phyloP scores from a whole-genome alignment of 208 protist species.

The Polymyxa betae region DNA sequence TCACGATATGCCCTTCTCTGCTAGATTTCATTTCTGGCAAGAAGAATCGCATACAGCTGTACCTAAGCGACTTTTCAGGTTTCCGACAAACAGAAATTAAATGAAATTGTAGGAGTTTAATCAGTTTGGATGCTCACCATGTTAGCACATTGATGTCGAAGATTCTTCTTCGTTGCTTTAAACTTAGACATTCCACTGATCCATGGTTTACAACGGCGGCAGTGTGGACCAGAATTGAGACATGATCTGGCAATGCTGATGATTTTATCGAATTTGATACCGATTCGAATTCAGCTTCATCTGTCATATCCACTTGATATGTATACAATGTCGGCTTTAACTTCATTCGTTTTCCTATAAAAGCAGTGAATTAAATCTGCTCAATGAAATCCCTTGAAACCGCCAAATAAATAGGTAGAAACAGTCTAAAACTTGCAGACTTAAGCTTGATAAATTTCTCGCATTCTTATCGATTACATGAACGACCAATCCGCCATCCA shows the following conservation, averaged over 20 bases:
- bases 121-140: neutral
- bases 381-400: neutral
- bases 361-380: neutral
- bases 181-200: neutral
- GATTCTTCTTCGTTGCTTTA: neutral
- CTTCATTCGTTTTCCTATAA: neutral
- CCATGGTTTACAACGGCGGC: neutral
- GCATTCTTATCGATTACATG: neutral
- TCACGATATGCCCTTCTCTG: neutral
- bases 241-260: neutral
- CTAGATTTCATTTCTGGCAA: neutral
- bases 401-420: neutral
- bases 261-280: neutral
- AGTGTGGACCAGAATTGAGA: neutral
- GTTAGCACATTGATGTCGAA: neutral
- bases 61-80: neutral
- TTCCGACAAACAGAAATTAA: neutral
- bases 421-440: neutral
- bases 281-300: neutral
- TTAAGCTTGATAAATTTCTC: neutral
- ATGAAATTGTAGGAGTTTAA: neutral
- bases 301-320: neutral
- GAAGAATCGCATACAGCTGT: neutral
- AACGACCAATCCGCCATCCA: neutral
- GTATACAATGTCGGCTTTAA: neutral